Evolutionary conservation across 202 grass and related monocot species (phyloP), one percentile per base, ranked within the genome.

Genomic region (Schoenoplectus triqueter): DNA sequence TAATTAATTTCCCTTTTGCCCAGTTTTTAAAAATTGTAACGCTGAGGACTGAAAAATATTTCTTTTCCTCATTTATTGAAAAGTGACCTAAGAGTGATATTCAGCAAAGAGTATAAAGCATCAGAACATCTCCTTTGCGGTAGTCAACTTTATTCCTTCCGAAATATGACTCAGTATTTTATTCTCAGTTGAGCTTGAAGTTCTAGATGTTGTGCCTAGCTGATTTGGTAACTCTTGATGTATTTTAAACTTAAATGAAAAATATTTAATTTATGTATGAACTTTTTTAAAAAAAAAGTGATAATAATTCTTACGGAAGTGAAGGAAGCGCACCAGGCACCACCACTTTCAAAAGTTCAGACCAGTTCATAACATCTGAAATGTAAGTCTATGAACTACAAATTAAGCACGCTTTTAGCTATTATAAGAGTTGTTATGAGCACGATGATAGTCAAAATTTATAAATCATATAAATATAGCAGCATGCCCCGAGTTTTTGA

Each of bases 61-160:
- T 54, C 4, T 74, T 15, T 75, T 39, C 49, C 49, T 54, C 5
- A 2, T 75, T 55, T 22, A 39, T 76, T 56, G 54, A 10, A 76
- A 31, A 31, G 31, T 31, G 31, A 31, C 31, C 31, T 31, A 31
- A 76, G 15, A 54, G 47, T 52, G 46, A 74, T 74, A 21, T 7
- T 74, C 10, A 9, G 8, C 49, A 45, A 22, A 39, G 49, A 54
- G 19, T 54, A 54, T 21, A 52, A 22, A 52, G 71, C 69, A 74
- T 55, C 50, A 76, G 50, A 76, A 76, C 73, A 76, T 76, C 20
- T 31, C 20, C 21, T 15, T 40, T 55, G 10, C 31, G 31, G 10
- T 76, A 69, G 50, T 72, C 45, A 72, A 3, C 22, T 57, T 76
- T 31, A 31, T 76, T 76, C 50, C 73, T 51, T 50, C 10, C 1